Evolutionary conservation across 306 rosid species (phyloP), one percentile per base, ranked within the genome.

Genomic region (Abrus precatorius): DNA sequence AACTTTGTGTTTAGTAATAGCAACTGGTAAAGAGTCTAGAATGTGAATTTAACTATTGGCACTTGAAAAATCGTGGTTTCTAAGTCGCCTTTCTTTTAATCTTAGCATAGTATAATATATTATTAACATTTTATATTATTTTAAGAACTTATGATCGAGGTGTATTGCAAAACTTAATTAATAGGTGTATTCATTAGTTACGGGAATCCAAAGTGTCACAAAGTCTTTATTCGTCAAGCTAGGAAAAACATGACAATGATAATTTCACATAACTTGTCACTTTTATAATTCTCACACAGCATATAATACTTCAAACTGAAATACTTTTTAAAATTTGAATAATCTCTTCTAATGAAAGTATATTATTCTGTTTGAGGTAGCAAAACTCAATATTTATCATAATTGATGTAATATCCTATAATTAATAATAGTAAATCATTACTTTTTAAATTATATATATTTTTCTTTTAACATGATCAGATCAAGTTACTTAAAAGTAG

Each of bases 1-100:
- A 43, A 76, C 86, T 82, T 82, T 52, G 88, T 85, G 88, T 78
- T 85, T 74, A 55, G 79, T 74, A 82, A 82, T 78, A 61, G 77
- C 81, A 72, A 85, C 83, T 72, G 63, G 81, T 61, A 9, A 45
- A 9, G 80, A 72, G 74, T 52, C 11, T 10, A 20, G 6, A 81
- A 59, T 38, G 64, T 40, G 84, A 75, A 55, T 65, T 10, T 67
- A 70, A 70, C 49, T 74, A 47, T 69, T 76, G 56, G 27, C 82
- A 80, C 52, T 85, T 70, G 40, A 64, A 64, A 63, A 70, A 70
- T 63, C 53, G 32, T 57, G 49, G 43, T 55, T 77, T 36, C 80
- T 56, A 54, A 66, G 85, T 63, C 63, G 47, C 63, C 70, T 64
- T 63, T 52, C 12, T 49, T 74, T 20, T 63, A 10, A 56, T 73